Base-by-base conservation (phyloP, 257 asterid species). In the Scutellaria barbata region DNA sequence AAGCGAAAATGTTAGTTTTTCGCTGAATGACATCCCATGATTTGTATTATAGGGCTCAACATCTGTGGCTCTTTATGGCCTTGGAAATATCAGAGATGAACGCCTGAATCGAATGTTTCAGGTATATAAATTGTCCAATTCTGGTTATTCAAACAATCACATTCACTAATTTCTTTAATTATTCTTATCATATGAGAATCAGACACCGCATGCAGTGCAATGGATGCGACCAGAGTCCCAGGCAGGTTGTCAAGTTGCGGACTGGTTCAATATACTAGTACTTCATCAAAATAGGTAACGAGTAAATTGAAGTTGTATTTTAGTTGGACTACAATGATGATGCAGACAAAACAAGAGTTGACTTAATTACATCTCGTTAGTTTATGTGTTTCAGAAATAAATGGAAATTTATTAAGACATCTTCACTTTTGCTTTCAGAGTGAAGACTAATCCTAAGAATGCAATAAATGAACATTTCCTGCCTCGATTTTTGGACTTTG, bases 121-220 rank as follows among this genome's bases (percentile, higher is more conserved):
- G 95, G 99, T 94, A 77, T 61, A 10, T 52, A 14, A 63, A 71
- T 63, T 56, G 51, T 61, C 55, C 75, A 73, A 57, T 65, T 65
- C 69, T 77, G 63, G 70, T 17, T 63, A 60, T 74, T 25, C 52
- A 54, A 62, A 45, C 67, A 68, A 25, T 78, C 53, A 25, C 60
- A 42, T 73, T 73, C 40, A 52, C 66, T 10, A 2, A 56, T 20
- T 73, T 77, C 33, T 61, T 72, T 65, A 18, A 66, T 65, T 51
- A 52, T 58, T 69, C 45, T 73, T 73, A n/a, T 79, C 61, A 69
- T 81, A 67, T 71, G 75, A 73, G 70, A 66, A 73, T 73, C 77
- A 94, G 99, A 94, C 99, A 13, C 99, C 97, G 10, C 99, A 94
- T 79, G 97, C 99, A 47, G 96, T 94, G 78, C 99, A 94, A 63